Conservation (phyloP, 2,329 filamentous ascomycete species). For the Hawksworthiomyces lignivorus region DNA sequence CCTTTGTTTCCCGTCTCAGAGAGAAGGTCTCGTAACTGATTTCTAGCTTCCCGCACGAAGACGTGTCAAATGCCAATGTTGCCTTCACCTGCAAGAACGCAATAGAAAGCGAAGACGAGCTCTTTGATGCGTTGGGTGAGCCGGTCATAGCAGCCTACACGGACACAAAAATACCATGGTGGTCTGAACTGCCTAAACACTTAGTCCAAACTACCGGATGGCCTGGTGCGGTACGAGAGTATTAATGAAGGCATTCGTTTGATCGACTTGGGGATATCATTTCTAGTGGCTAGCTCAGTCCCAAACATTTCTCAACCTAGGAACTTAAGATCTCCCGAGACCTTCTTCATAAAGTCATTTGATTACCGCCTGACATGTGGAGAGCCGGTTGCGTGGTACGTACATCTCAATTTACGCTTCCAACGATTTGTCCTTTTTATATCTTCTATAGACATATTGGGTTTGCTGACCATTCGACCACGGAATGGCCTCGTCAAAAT, state of each 20-base stretch:
- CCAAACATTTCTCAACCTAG: not conserved
- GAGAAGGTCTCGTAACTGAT: not conserved
- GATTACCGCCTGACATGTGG: not conserved
- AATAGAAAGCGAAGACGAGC: not conserved
- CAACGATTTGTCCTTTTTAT: too few relatives aligned
- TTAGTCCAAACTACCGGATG: not conserved
- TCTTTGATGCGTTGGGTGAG: not conserved
- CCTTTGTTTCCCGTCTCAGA: not conserved
- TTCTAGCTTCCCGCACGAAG: not conserved
- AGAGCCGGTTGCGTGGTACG: not conserved
- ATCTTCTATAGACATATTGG: too few relatives aligned
- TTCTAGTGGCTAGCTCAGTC: not conserved
- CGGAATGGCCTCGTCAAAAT: not conserved
- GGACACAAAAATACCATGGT: not conserved
- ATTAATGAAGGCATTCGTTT: not conserved
- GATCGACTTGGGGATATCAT: not conserved
- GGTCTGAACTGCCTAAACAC: not conserved
- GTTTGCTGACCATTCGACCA: too few relatives aligned
- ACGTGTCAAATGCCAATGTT: not conserved
- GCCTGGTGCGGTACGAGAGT: not conserved
- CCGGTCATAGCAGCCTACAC: not conserved
- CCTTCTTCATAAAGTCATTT: not conserved
- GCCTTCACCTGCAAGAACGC: not conserved
- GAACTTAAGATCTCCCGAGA: not conserved
- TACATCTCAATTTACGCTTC: too few relatives aligned